Conservation (phyloP, 1,284 basidiomycete genomes). For the Thecaphora thlaspeos region DNA sequence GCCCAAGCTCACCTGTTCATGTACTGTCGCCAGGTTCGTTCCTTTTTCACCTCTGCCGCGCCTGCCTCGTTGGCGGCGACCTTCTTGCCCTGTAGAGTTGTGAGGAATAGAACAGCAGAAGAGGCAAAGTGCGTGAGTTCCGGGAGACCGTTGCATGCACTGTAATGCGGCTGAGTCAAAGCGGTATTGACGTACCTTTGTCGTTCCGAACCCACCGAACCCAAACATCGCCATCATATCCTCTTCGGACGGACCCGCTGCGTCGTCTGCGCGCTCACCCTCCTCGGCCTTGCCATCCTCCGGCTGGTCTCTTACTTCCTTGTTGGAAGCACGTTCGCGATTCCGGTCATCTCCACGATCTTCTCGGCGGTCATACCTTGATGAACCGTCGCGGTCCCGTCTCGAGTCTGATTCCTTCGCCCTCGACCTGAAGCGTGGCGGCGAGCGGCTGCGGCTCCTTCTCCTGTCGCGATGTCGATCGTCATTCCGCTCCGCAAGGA, state of each 20-base stretch:
- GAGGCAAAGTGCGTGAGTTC: too few relatives aligned
- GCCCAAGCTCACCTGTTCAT: constrained; percentile 74
- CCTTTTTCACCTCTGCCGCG: constrained; percentile 73
- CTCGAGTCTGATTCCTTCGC: neutral
- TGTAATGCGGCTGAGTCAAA: too few relatives aligned
- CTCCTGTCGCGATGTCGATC: neutral
- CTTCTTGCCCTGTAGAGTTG: constrained; percentile 69
- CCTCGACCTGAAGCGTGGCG: neutral
- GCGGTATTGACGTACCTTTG: constrained; percentile 79
- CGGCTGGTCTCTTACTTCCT: constrained; percentile 1
- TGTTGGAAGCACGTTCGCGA: too few relatives aligned
- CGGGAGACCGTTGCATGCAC: too few relatives aligned
- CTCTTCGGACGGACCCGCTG: constrained; percentile 55
- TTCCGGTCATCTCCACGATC: too few relatives aligned
- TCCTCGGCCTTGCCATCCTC: constrained; percentile 10
- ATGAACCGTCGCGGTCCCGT: neutral
- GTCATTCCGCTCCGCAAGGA: neutral
- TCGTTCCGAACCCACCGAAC: constrained; percentile 79
- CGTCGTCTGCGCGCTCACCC: neutral
- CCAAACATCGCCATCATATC: constrained; percentile 89
- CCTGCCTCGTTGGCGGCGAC: constrained; percentile 66
- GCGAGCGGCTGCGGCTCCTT: constrained; percentile 7
- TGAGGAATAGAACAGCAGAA: too few relatives aligned
- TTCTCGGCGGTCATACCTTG: too few relatives aligned
- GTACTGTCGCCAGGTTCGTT: constrained; percentile 91